Percentiles rank a stretch among this genome's conserved stretches.
phyloP scores from a whole-genome alignment of 345 rosid genomes.

The Rhodamnia rubescens region DNA sequence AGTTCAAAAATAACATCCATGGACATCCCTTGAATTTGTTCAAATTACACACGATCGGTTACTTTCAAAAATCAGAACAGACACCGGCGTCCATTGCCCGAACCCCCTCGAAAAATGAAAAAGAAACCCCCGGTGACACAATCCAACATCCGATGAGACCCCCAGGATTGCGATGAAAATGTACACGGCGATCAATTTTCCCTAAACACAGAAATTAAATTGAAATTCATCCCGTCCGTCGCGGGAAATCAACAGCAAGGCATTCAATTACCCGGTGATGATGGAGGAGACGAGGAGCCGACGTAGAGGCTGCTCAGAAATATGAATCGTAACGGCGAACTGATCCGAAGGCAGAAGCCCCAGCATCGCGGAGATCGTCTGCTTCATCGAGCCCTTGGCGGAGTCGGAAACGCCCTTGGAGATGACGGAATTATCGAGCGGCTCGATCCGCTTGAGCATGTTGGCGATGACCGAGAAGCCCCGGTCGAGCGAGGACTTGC shows the following conservation, averaged over 20 bases:
- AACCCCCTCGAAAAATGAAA: neutral
- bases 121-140: neutral
- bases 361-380: constrained; percentile 82
- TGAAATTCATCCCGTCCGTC: neutral
- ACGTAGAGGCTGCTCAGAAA: constrained; percentile 52
- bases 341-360: constrained; percentile 87
- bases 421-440: constrained; percentile 64
- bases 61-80: neutral
- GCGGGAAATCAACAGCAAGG: too few species aligned
- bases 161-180: neutral
- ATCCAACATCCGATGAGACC: neutral
- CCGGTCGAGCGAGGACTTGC: constrained; percentile 52
- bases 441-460: constrained; percentile 65
- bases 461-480: constrained; percentile 77
- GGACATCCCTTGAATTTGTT: neutral
- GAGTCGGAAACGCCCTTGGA: constrained; percentile 80
- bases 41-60: neutral
- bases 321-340: constrained; percentile 45
- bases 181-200: neutral
- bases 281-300: constrained; percentile 70
- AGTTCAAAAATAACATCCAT: neutral
- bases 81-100: neutral
- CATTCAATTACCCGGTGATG: constrained; percentile 58
- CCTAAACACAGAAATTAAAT: too few species aligned
- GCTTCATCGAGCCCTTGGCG: constrained; percentile 87